Evolutionary conservation across 2,329 filamentous ascomycete genomes (phyloP).

Genomic region (Verruconis gallopava): DNA sequence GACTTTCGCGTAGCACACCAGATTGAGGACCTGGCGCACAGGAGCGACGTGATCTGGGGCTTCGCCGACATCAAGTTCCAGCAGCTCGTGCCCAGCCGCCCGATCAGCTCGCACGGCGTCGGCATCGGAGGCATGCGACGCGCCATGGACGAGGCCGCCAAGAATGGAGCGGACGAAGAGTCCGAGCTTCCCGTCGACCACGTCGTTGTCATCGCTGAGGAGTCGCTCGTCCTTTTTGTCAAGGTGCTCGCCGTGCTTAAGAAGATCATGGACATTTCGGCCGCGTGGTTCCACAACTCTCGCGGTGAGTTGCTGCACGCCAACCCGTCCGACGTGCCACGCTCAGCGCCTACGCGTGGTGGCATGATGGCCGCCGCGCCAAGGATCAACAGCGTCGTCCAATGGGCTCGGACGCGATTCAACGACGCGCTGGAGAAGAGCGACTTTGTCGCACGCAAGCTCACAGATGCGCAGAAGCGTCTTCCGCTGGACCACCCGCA

Average conservation of each 20-base stretch:
- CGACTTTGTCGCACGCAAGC: constrained; percentile 78
- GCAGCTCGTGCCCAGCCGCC: constrained; percentile 80
- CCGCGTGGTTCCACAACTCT: constrained; percentile 78
- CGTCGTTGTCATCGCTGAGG: constrained; percentile 75
- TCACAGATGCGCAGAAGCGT: constrained; percentile 73
- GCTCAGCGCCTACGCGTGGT: constrained; percentile 19
- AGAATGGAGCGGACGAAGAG: constrained; percentile 33
- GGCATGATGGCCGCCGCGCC: constrained; percentile 35
- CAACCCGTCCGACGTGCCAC: constrained; percentile 23
- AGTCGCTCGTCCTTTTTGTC: constrained; percentile 89
- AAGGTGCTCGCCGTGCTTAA: constrained; percentile 83
- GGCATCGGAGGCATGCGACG: constrained; percentile 30
- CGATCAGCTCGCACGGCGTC: constrained; percentile 59
- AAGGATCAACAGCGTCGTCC: constrained; percentile 83
- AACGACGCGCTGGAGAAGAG: constrained; percentile 97
- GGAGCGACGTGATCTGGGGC: constrained; percentile 91
- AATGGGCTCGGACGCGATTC: constrained; percentile 88
- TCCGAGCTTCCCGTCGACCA: constrained; percentile 76
- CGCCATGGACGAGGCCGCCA: not conserved
- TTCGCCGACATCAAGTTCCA: constrained; percentile 99
- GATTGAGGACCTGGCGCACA: constrained; percentile 83
- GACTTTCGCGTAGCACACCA: constrained; percentile 64
- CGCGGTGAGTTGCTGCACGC: constrained; percentile 45
- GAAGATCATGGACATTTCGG: constrained; percentile 91
- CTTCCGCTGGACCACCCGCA: constrained; percentile 75